Base-by-base conservation (phyloP, 2,329 filamentous ascomycete species). In the Ramularia collo-cygni region DNA sequence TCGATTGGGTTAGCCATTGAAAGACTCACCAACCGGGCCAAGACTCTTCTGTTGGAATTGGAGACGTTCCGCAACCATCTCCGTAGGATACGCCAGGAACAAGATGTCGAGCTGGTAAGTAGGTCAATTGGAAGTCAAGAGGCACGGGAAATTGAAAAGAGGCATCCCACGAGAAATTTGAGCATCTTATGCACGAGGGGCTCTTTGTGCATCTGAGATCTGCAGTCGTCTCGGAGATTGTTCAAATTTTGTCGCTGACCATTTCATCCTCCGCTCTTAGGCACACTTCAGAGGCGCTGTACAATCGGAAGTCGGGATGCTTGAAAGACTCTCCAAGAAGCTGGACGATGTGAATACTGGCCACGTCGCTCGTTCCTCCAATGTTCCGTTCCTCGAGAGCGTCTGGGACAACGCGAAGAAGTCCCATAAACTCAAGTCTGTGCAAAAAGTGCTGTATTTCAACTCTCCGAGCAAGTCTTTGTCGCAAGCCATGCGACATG, bases 361-460 rank as follows among this genome's bases (percentile, higher is more conserved):
- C n/a, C 76, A 82, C 54, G 71, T 74, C 18, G 64, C 83, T 32
- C 69, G 74, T 35, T 81, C 77, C 6, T 81, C 77, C 1, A 85
- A 85, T 60, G 55, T 84, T 8, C 71, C 76, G 0, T 84, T 82
- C 54, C 76, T 79, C 38, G 71, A 77, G 47, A 70, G 75, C 4
- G 68, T 84, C 2, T 85, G 81, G 81, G 60, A 62, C 18, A 70
- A 74, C 15, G 77, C 77, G 12, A 83, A 79, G 56, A 64, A 63
- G 13, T 77, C 74, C 40, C 64, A 58, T 1, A 72, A 75, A 0
- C 52, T 85, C 8, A 66, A 74, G 24, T 72, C 71, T n/a, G 68
- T 84, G 37, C 65, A 70, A 36, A 76, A 75, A 55, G 62, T 70
- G 28, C 72, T 77, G 46, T 74, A 75, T 49, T 75, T 50, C 38